Conservation (phyloP, 2,329 filamentous ascomycete species). For the Rachicladosporium sp. region DNA sequence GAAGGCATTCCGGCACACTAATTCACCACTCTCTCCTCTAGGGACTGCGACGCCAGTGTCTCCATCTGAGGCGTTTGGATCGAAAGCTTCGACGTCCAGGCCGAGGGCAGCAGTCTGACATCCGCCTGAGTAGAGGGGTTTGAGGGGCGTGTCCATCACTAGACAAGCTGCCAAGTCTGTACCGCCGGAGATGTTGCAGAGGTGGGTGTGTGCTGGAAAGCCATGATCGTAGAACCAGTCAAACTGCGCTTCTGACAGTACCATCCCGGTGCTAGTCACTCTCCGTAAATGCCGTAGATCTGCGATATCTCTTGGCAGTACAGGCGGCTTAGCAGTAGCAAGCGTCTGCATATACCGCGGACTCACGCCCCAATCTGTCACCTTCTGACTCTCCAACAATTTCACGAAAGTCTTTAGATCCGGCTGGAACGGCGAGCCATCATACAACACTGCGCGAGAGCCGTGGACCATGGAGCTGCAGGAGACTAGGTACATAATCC, state of each 20-base stretch:
- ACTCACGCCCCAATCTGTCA: conserved; percentile 63
- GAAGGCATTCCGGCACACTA: conserved; percentile 57
- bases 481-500: conserved; percentile 74
- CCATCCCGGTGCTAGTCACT: conserved; percentile 70
- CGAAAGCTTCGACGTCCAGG: conserved; percentile 47
- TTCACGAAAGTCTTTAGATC: conserved; percentile 51
- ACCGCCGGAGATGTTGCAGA: conserved; percentile 64
- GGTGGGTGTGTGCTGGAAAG: conserved; percentile 54
- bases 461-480: conserved; percentile 50
- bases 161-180: conserved; percentile 63
- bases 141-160: conserved; percentile 53
- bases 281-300: conserved; percentile 49
- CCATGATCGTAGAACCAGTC: conserved; percentile 67
- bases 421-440: conserved; percentile 69
- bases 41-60: conserved; percentile 40
- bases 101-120: conserved; percentile 43
- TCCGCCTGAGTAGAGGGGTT: conserved; percentile 50
- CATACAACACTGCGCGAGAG: conserved; percentile 57
- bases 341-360: conserved; percentile 68
- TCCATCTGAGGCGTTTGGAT: conserved; percentile 35
- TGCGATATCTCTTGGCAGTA: conserved; percentile 45
- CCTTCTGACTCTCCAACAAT: conserved; percentile 49
- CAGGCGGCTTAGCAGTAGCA: conserved; percentile 45
- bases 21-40: conserved; percentile 58
- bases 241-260: conserved; percentile 62